phyloP scores from a whole-genome alignment of 2,329 filamentous ascomycete species.

The Aphanoascus verrucosus region DNA sequence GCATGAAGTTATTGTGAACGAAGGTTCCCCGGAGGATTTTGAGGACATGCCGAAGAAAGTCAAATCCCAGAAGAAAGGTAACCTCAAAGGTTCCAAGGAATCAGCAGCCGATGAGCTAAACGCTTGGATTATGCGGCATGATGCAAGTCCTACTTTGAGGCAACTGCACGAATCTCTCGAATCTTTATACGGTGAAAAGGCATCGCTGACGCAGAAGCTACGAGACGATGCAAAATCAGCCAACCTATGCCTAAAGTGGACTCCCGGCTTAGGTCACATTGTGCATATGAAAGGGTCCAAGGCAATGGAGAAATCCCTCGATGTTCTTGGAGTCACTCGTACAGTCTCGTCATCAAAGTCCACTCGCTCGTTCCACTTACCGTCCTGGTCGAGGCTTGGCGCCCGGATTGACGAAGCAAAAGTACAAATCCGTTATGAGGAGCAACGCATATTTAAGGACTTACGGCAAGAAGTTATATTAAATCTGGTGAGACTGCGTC shows the following conservation, averaged over 20 bases:
- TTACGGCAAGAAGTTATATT: conserved; percentile 66
- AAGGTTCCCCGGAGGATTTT: conserved; percentile 50
- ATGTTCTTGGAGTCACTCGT: conserved; percentile 37
- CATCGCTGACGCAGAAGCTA: conserved; percentile 49
- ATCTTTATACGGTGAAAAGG: conserved; percentile 50
- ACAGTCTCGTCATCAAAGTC: conserved; percentile 69
- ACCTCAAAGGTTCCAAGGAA: conserved; percentile 22
- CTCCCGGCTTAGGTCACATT: conserved; percentile 75
- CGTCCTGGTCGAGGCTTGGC: conserved; percentile 75
- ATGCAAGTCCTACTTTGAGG: conserved; percentile 56
- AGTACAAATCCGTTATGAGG: conserved; percentile 68
- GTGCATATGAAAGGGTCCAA: conserved; percentile 74
- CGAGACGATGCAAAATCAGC: conserved; percentile 50
- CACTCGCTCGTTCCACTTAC: conserved; percentile 72
- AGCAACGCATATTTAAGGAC: conserved; percentile 64
- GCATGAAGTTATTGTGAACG: conserved; percentile 56
- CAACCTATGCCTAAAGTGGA: conserved; percentile 72
- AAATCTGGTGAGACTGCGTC: conserved; percentile 74
- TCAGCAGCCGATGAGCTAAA: conserved; percentile 37
- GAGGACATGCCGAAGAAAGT: conserved; percentile 46
- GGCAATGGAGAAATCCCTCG: conserved; percentile 44
- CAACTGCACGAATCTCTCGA: conserved; percentile 59
- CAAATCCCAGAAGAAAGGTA: conserved; percentile 22
- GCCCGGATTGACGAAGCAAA: conserved; percentile 66
- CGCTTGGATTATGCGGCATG: conserved; percentile 52